Evolutionary conservation across 2,329 filamentous ascomycete genomes (phyloP), one percentile per base, ranked within the genome.

Genomic region (Phialocephala subalpina): DNA sequence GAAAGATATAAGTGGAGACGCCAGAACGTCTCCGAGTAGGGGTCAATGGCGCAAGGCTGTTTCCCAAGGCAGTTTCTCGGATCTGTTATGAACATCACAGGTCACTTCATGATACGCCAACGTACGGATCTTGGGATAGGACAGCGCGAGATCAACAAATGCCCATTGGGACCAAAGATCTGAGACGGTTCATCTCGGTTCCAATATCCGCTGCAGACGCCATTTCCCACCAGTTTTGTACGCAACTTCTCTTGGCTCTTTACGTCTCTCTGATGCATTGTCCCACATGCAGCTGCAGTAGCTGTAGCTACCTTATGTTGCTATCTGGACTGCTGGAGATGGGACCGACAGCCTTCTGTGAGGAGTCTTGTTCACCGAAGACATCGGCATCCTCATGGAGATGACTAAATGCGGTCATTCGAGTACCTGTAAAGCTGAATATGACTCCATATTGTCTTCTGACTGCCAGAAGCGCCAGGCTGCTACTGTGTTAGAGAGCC

Each of bases 311-410:
- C 38, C 18, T 14, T 42, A 12, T n/a, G n/a, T 4, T 6, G 3
- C 38, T 16, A 4, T 42, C 12, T n/a, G 12, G 12, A 14, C 38
- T 16, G 4, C 18, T 9, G 9, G 22, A 8, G 29, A 29, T 53
- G 22, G 25, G 49, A 53, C 25, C 25, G 27, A 27, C 49, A 27
- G 25, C 49, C 49, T 53, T 29, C 49, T 53, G 49, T 53, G 49
- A 53, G 9, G 49, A 3, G 3, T 16, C 22, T 14, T 29, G 49
- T 22, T 53, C 49, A 53, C 49, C 49, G 49, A 53, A 22, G n/a
- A 9, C 22, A 33, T 16, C 14, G 6, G 27, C 25, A 27, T 29
- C 14, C 12, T n/a, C 3, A 18, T 53, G 25, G 14, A n/a, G 27
- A 53, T 27, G 20, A 49, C 22, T 49, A 33, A 27, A 53, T 12